Evolutionary conservation across 257 asterid species (phyloP).

Genomic region (Fraxinus americana): DNA sequence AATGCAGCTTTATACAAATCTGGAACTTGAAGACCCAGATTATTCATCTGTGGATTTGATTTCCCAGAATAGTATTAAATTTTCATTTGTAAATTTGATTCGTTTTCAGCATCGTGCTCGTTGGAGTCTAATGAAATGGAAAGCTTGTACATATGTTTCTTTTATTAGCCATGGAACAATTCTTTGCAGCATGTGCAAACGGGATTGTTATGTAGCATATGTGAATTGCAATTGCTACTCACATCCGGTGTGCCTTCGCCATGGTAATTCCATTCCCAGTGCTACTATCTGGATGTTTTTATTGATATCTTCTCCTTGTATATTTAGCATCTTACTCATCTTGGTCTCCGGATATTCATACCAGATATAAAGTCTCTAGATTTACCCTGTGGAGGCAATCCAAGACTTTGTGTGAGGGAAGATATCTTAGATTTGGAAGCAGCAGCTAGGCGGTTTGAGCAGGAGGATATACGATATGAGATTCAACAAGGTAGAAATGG

Average conservation of each 20-base stretch:
- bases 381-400: conserved; percentile 60
- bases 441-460: conserved; percentile 80
- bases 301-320: background rate
- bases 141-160: conserved; percentile 46
- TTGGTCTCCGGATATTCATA: conserved; percentile 12
- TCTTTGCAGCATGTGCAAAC: conserved; percentile 85
- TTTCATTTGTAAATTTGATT: conserved; percentile 71
- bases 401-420: conserved; percentile 62
- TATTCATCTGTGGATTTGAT: conserved; percentile 47
- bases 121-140: conserved; percentile 71
- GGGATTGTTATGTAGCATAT: conserved; percentile 88
- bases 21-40: conserved; percentile 49
- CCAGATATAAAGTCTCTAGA: conserved; percentile 63
- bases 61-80: conserved; percentile 54
- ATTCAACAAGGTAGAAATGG: conserved; percentile 45
- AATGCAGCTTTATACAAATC: conserved; percentile 48
- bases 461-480: conserved; percentile 51
- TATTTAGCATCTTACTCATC: conserved; percentile 10
- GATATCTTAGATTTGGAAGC: conserved; percentile 73
- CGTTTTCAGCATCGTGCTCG: conserved; percentile 89
- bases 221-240: conserved; percentile 70
- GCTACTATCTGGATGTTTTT: background rate
- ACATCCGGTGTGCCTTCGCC: conserved; percentile 91
- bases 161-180: conserved; percentile 76
- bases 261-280: conserved; percentile 47